These are phyloP conservation scores for Phytomonas serpens DNA, from an alignment of 208 protist species.

Conservation along the genomic window DNA sequence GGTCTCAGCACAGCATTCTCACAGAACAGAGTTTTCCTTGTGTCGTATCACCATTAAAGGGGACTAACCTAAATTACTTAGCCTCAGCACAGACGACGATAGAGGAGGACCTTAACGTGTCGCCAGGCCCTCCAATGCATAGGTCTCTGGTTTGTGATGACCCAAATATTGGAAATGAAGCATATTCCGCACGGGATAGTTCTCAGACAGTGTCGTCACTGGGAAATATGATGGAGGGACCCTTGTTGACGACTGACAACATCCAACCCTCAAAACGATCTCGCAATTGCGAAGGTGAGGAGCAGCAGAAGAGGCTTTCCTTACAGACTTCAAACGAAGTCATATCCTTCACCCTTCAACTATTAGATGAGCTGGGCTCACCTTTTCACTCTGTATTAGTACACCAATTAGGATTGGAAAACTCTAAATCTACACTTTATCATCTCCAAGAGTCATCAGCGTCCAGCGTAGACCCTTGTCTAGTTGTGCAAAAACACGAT, in stretches of 20 bases:
- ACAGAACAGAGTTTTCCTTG: background rate
- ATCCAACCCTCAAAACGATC: background rate
- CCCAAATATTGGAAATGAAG: background rate
- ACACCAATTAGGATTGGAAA: background rate
- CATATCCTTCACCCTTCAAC: background rate
- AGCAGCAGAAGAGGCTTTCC: background rate
- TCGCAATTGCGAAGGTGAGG: background rate
- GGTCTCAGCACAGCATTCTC: background rate
- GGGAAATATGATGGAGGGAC: background rate
- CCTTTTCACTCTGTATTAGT: background rate
- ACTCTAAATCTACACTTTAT: background rate
- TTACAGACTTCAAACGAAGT: background rate
- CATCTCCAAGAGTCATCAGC: background rate
- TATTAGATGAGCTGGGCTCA: background rate
- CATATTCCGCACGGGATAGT: background rate
- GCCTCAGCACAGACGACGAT: background rate
- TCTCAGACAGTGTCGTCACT: background rate
- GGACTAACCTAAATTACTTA: background rate
- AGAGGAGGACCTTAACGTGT: background rate
- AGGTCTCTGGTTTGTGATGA: background rate
- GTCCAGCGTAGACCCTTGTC: background rate
- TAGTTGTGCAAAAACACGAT: background rate
- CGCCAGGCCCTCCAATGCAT: background rate
- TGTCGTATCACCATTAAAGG: background rate
- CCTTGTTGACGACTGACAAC: background rate